Base-by-base conservation (phyloP, 768 basidiomycete genomes). In the Zangia roseola region DNA sequence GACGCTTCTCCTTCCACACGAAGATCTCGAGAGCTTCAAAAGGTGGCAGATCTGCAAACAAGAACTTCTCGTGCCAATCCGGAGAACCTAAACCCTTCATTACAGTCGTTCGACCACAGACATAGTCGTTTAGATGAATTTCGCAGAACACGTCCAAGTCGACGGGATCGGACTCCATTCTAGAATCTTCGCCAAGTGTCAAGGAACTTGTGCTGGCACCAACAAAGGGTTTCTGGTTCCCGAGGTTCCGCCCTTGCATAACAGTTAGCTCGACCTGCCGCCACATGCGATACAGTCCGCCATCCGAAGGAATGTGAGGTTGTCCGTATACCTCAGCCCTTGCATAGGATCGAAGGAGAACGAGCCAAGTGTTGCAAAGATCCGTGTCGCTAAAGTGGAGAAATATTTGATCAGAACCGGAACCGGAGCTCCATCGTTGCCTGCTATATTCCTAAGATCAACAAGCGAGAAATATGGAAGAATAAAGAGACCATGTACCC, bases 261-360 rank as follows among this genome's bases (percentile, higher is more conserved):
- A 91, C 74, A 25, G 80, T 78, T 21, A 93, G 71, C 53, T 88
- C 82, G 20, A 93, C 76, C 63, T 88, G 86, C 43, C 92, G 78
- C 87, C 88, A 93, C 80, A 93, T 87, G 46, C 91, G 83, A 68
- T 89, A 91, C 10, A 87, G 79, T 7, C 90, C 90, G 36, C 85
- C 87, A 51, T 84, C 83, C 43, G 67, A 59, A 19, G 80, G 74
- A 33, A 73, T 72, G 55, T 75, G 72, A 62, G 76, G 70, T 55
- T 75, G 73, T 28, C 86, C 89, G 61, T 91, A 89, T 46, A 86
- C 80, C 66, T 92, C 91, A 1, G 89, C 85, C 43, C 78, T 77
- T 12, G 92, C 84, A 65, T 88, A 91, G 4, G 91, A 89, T 50
- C 84, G 82, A 47, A 93, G 73, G 43, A 94, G 79, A 20, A 84